Evolutionary conservation across 1,284 basidiomycete genomes (phyloP).

Genomic region (Sporisorium exsertum): DNA sequence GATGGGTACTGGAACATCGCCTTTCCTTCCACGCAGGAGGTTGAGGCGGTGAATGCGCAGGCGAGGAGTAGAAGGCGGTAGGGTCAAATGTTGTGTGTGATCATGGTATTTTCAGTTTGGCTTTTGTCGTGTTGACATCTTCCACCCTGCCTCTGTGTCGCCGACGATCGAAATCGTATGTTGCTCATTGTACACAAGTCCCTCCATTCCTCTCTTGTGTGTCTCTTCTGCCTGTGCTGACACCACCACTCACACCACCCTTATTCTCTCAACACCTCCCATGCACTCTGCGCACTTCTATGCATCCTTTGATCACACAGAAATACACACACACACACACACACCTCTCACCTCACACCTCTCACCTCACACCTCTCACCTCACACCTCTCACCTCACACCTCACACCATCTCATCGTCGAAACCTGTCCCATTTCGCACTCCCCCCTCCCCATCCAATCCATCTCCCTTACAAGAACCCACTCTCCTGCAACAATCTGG

Average conservation of each 20-base stretch:
- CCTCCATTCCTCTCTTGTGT: too few relatives aligned
- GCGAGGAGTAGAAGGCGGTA: not conserved
- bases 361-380: not conserved
- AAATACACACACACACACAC: not conserved
- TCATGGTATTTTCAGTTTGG: not conserved
- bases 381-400: not conserved
- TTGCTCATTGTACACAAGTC: too few relatives aligned
- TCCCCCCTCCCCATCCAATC: not conserved
- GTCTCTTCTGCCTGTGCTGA: not conserved
- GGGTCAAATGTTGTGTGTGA: not conserved
- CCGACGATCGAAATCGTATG: too few relatives aligned
- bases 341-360: not conserved
- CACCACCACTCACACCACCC: not conserved
- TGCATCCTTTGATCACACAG: too few relatives aligned
- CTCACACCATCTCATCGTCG: not conserved
- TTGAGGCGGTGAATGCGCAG: conserved; percentile 19
- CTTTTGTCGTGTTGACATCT: not conserved
- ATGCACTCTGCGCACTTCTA: too few relatives aligned
- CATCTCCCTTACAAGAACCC: conserved; percentile 79
- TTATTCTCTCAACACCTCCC: not conserved
- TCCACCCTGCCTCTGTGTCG: not conserved
- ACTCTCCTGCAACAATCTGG: conserved; percentile 84
- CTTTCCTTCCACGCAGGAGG: conserved; percentile 43
- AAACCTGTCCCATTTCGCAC: not conserved
- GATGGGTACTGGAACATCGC: conserved; percentile 47